Conservation (phyloP, 495 filamentous ascomycete species). For the Xylaria nigripes region DNA sequence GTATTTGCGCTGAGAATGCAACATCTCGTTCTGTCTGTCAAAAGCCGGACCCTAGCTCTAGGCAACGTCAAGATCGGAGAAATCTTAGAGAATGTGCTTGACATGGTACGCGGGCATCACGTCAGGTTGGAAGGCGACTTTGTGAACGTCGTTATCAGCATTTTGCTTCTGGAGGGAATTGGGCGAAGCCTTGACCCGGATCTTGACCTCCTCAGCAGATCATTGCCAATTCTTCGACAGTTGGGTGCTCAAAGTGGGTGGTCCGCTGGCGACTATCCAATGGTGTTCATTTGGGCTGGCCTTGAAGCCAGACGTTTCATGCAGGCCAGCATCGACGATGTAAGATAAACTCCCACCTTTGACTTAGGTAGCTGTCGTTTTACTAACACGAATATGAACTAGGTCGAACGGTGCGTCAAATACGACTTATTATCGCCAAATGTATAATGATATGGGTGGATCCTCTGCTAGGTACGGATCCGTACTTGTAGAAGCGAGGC, state of each 20-base stretch:
- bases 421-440: constrained; percentile 78
- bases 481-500: constrained; percentile 4
- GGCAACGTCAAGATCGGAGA: constrained; percentile 97
- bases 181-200: constrained; percentile 79
- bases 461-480: neutral
- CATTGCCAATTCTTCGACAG: constrained; percentile 83
- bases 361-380: neutral
- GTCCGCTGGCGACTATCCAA: constrained; percentile 72
- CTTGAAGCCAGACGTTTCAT: constrained; percentile 82
- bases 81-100: constrained; percentile 78
- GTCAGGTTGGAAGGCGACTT: constrained; percentile 96
- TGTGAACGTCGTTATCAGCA: constrained; percentile 95
- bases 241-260: constrained; percentile 70
- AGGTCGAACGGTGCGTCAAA: constrained; percentile 71
- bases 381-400: constrained; percentile 15
- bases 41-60: constrained; percentile 80
- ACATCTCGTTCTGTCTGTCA: constrained; percentile 83
- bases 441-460: constrained; percentile 44
- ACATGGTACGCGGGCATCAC: constrained; percentile 89
- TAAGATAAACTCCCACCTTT: constrained; percentile 35
- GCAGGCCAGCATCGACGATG: constrained; percentile 80
- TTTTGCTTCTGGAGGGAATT: constrained; percentile 89
- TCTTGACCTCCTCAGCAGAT: constrained; percentile 77
- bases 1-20: constrained; percentile 95
- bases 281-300: constrained; percentile 90